Percentiles rank a stretch among this genome's conserved stretches.
Evolutionary conservation across 2,329 filamentous ascomycete species (phyloP).

Genomic region (Epichloe elymi): DNA sequence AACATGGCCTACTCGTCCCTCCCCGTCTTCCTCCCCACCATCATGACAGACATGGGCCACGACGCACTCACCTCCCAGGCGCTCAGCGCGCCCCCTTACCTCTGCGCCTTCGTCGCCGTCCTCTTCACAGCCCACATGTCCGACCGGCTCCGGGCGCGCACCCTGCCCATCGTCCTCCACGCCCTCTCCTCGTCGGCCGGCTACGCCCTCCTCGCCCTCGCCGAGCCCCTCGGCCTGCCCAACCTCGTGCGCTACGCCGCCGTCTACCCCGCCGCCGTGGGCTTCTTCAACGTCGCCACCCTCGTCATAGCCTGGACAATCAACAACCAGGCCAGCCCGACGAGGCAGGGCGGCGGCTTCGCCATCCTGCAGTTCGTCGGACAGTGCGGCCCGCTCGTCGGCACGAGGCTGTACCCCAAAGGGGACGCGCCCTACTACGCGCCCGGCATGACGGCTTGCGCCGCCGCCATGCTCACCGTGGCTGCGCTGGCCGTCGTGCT

Average conservation of each 20-base stretch:
- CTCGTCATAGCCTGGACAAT: slow-evolving; percentile 80
- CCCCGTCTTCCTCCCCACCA: slow-evolving; percentile 76
- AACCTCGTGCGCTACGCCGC: slow-evolving; percentile 52
- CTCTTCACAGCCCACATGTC: slow-evolving; percentile 60
- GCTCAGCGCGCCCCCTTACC: slow-evolving; percentile 69
- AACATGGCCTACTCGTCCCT: slow-evolving; percentile 83
- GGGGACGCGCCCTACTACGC: slow-evolving; percentile 48
- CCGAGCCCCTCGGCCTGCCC: slow-evolving; percentile 30
- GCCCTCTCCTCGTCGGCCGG: slow-evolving; percentile 52
- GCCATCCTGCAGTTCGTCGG: slow-evolving; percentile 72
- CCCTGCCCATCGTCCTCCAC: slow-evolving; percentile 53
- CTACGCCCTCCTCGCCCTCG: slow-evolving; percentile 47
- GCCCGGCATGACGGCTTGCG: slow-evolving; percentile 49
- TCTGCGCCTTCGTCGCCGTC: slow-evolving; percentile 59
- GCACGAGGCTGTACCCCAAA: slow-evolving; percentile 51
- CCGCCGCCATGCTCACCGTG: slow-evolving; percentile 48
- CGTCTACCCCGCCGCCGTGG: slow-evolving; percentile 64
- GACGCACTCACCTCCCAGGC: slow-evolving; percentile 55
- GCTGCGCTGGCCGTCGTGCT: slow-evolving; percentile 40
- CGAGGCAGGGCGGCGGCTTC: slow-evolving; percentile 61
- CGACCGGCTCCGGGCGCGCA: slow-evolving; percentile 51
- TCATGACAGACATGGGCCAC: slow-evolving; percentile 66
- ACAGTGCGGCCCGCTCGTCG: slow-evolving; percentile 64
- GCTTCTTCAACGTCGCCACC: slow-evolving; percentile 76
- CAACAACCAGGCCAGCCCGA: slow-evolving; percentile 65